Base-by-base conservation (phyloP, 2,329 filamentous ascomycete genomes). In the Pezicula neosporulosa region DNA sequence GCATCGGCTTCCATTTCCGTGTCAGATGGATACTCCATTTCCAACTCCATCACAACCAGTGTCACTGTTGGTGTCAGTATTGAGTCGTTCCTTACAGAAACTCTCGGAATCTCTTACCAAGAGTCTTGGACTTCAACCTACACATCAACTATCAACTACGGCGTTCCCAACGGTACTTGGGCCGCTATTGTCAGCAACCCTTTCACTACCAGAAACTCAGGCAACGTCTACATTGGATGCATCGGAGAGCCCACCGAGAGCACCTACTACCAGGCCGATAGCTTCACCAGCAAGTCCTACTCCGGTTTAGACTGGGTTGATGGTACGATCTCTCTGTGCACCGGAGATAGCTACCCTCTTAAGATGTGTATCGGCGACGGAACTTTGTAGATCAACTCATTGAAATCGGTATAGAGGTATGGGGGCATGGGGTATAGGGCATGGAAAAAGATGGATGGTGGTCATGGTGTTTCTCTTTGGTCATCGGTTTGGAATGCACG, bases 141-240 rank as follows among this genome's bases (percentile, higher is more conserved):
- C 50, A 56, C 63, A 0, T 62, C 67, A 41, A 55, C 56, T 2
- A 68, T 70, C 48, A 54, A 52, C 6, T 70, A 65, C 47, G 56
- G 51, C 5, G 66, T 74, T 0, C 68, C 70, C 2, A 57, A 50
- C 0, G 69, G 66, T 43, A 67, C 71, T 57, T 70, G 66, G 52
- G 71, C 70, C 19, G 62, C 68, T 15, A 66, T 72, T 36, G 68
- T 74, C 18, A 71, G 65, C 58, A 73, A 69, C 58, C 66, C 61
- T 4, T 60, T 56, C 59, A 69, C 63, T 18, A 65, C 61, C 52
- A 64, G 65, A 28, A 61, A 55, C 33, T 62, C 57, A n/a, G 71
- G 70, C 19, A 67, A 63, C 42, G 52, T 68, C n/a, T 62, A 69
- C 45, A 54, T 54, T 16, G 71, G 70, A 16, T 67, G 60, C 41